Base-by-base conservation (phyloP, 768 basidiomycete species). In the Psilocybe cubensis region DNA sequence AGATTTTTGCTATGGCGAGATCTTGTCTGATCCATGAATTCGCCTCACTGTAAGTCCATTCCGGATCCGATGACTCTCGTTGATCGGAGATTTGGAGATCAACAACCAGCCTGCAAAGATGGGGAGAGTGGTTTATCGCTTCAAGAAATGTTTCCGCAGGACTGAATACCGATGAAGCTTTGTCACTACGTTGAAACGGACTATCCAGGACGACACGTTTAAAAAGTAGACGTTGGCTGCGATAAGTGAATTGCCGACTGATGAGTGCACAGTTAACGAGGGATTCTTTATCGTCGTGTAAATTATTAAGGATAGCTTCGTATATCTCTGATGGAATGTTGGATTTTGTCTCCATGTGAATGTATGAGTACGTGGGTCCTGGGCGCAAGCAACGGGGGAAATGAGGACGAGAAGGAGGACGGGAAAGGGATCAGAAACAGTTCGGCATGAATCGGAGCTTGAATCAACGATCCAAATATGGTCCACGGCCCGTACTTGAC, bases 201-300 rank as follows among this genome's bases (percentile, higher is more conserved):
- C 56, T 49, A 4, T 44, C 55, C 9, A 60, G 59, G 17, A 28
- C 48, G 33, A 61, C 46, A 18, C 45, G 47, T 24, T 25, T 51
- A 43, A 59, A 61, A 14, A 64, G 51, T 12, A 41, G 46, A 46
- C 44, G 46, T 45, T 64, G 61, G 33, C 48, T 29, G 3, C 44
- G 48, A 46, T 33, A 25, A 6, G 49, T 31, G 27, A 64, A 57
- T 21, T 40, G 21, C 12, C 28, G 58, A 31, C 49, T 52, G 27
- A 64, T 51, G 3, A 61, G 59, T 17, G 63, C 28, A 24, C 63
- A 62, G 31, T 56, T 41, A 20, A 24, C 50, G 25, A 61, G 60
- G 6, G 56, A 25, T 4, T 5, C 17, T 21, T 4, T 8, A 42
- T 57, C 56, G 21, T 20, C 56, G 14, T 28, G 41, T 17, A 60